Conservation (phyloP, 176 grass and related monocot genomes). For the Cenchrus americanus region DNA sequence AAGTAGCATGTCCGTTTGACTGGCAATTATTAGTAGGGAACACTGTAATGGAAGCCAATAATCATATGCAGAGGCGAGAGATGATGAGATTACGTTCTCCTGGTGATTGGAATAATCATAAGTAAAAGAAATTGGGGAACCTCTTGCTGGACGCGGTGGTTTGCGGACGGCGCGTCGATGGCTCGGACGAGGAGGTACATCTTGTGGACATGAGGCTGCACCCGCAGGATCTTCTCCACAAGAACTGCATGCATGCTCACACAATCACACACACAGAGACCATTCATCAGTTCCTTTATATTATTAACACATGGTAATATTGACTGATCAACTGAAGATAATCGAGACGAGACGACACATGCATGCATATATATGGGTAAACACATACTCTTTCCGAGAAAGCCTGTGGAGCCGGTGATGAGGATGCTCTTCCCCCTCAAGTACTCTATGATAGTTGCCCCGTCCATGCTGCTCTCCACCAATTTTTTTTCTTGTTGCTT, state of each 20-base stretch:
- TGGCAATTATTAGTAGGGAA: no score
- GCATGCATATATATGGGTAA: neutral
- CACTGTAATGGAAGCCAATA: no score
- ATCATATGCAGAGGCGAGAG: neutral
- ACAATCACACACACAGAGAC: neutral
- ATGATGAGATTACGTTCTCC: neutral
- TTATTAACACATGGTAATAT: neutral
- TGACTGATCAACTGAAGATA: no score
- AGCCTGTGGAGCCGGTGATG: slow-evolving; percentile 87
- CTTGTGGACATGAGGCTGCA: slow-evolving; percentile 74
- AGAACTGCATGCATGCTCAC: slow-evolving; percentile 49
- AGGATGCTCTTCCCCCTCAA: slow-evolving; percentile 85
- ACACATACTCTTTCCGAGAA: slow-evolving; percentile 77
- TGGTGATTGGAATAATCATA: neutral
- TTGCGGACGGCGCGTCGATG: slow-evolving; percentile 40
- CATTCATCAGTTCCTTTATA: neutral
- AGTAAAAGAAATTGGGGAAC: slow-evolving; percentile 2
- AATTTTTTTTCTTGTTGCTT: no score
- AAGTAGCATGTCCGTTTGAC: no score
- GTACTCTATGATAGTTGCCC: slow-evolving; percentile 53
- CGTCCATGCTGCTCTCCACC: slow-evolving; percentile 59
- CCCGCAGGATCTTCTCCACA: slow-evolving; percentile 86
- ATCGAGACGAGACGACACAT: no score
- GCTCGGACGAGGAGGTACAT: slow-evolving; percentile 80
- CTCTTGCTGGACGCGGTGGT: slow-evolving; percentile 71